These are phyloP conservation scores for Stentor roeselii DNA, from an alignment of 73 alveolate genomes.

Conservation along the genomic window DNA sequence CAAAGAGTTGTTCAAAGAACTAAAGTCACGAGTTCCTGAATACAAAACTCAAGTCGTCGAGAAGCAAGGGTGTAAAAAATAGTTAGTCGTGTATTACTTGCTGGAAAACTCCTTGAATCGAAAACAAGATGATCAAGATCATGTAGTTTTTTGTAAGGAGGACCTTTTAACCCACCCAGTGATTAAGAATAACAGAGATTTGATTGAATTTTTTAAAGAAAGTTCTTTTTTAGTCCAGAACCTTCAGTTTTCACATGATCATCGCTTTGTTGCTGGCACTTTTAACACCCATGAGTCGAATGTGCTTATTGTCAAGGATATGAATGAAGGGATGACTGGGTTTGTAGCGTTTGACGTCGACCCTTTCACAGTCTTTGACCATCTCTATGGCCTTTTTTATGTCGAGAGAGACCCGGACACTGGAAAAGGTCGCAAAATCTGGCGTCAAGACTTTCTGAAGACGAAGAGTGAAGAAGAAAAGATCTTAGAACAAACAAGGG, in stretches of 20 bases:
- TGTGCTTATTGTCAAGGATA: constrained; percentile 13
- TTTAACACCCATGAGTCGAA: not conserved
- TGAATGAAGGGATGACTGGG: constrained; percentile 22
- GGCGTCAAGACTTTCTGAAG: not conserved
- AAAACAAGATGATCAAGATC: not conserved
- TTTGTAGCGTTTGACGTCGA: not conserved
- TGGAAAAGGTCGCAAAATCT: not conserved
- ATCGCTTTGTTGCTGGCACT: not conserved
- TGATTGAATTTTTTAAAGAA: not conserved
- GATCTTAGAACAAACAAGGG: constrained; percentile 7
- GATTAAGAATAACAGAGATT: not conserved
- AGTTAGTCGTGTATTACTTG: not conserved
- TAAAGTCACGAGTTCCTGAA: not conserved
- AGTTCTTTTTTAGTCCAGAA: not conserved
- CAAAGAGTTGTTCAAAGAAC: not conserved
- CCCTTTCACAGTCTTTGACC: constrained; percentile 1
- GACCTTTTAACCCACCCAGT: constrained; percentile 8
- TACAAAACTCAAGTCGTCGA: not conserved
- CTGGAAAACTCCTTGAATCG: not conserved
- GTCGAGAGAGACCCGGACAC: constrained; percentile 9
- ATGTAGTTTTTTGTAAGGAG: not conserved
- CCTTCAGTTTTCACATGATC: constrained; percentile 6
- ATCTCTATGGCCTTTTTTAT: constrained; percentile 24
- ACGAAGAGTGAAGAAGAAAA: not conserved
- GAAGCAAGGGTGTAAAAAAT: constrained; percentile 5